phyloP scores from a whole-genome alignment of 208 protist species.

The Dictyostelium gargantuum region DNA sequence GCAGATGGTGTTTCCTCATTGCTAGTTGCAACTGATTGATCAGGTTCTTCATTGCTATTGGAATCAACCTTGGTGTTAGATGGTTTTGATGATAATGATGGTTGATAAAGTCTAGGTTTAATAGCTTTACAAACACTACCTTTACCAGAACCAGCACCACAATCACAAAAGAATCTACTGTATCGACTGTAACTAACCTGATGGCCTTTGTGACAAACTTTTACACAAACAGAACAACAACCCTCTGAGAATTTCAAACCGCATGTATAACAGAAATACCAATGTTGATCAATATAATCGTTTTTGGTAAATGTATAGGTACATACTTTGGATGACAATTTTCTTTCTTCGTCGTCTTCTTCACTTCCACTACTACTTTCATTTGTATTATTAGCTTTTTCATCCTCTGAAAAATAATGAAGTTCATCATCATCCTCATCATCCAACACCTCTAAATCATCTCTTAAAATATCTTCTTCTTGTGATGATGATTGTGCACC shows the following conservation, averaged over 20 bases:
- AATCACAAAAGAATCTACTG: constrained; percentile 85
- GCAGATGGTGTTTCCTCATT: neutral
- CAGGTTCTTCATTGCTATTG: neutral
- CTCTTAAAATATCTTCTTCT: neutral
- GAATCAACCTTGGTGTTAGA: neutral
- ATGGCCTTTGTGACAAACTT: constrained; percentile 80
- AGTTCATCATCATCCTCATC: constrained; percentile 52
- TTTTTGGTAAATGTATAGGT: constrained; percentile 69
- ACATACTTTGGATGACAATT: constrained; percentile 45
- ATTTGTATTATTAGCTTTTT: neutral
- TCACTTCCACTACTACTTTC: neutral
- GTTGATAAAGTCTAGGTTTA: neutral
- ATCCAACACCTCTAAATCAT: neutral
- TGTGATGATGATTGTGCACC: too few species aligned
- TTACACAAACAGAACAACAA: constrained; percentile 83
- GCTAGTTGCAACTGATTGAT: neutral
- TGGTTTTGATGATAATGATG: neutral
- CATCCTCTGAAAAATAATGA: constrained; percentile 9
- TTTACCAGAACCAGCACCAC: constrained; percentile 71
- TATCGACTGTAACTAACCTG: constrained; percentile 75
- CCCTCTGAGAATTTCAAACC: constrained; percentile 79
- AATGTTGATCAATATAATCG: constrained; percentile 81
- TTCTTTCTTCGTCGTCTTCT: constrained; percentile 20
- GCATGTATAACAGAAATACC: constrained; percentile 88
- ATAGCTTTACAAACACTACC: neutral